Evolutionary conservation across 768 basidiomycete genomes (phyloP).

Genomic region (Mrakia frigida): DNA sequence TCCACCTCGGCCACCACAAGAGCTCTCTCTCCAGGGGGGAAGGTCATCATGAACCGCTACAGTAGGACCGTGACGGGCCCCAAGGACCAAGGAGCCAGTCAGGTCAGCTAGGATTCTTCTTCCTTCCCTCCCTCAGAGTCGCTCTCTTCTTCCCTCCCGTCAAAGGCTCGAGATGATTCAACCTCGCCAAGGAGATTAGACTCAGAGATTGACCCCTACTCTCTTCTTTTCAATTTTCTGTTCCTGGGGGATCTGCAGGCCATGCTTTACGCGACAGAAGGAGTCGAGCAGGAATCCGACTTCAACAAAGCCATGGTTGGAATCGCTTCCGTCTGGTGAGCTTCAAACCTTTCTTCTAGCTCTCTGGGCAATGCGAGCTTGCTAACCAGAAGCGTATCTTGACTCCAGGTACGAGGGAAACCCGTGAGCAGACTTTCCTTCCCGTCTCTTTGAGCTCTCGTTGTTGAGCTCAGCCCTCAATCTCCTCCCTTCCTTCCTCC

Average conservation of each 20-base stretch:
- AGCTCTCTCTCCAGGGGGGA: not conserved
- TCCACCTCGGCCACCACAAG: not conserved
- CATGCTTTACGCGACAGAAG: constrained; percentile 99
- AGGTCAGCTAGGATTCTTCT: constrained; percentile 48
- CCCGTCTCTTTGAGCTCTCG: not conserved
- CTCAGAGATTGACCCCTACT: not conserved
- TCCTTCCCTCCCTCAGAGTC: no score
- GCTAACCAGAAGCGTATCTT: not conserved
- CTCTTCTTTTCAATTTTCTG: not conserved
- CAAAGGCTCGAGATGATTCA: no score
- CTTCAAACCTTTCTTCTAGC: constrained; percentile 27
- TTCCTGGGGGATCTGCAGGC: constrained; percentile 54
- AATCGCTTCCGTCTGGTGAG: constrained; percentile 90
- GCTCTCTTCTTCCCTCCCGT: no score
- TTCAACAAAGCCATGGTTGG: constrained; percentile 97
- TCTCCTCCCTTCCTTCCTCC: not conserved
- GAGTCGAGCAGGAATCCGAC: constrained; percentile 70
- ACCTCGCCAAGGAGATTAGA: not conserved
- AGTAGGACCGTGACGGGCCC: constrained; percentile 63
- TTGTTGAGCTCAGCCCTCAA: no score
- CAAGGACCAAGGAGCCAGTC: constrained; percentile 92
- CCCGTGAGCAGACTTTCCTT: constrained; percentile 55
- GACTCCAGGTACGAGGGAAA: constrained; percentile 88
- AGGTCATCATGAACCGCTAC: constrained; percentile 32
- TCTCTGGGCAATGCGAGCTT: not conserved